These are phyloP conservation scores for Cryphonectria japonica DNA, from an alignment of 2,329 filamentous ascomycete species.

Conservation along the genomic window DNA sequence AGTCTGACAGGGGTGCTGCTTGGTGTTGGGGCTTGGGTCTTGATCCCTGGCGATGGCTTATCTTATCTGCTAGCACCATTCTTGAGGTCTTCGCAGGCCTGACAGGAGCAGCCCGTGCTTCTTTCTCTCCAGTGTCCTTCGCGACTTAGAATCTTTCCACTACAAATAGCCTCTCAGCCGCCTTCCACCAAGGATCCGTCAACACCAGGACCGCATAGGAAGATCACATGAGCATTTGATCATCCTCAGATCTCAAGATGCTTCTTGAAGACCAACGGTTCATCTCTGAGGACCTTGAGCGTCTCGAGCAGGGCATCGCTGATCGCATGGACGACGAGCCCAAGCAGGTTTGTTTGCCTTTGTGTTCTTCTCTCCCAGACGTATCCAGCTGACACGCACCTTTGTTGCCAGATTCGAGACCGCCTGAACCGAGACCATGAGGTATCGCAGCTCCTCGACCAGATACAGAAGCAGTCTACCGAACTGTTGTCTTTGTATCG, in stretches of 20 bases:
- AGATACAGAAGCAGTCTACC: constrained; percentile 84
- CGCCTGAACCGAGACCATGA: constrained; percentile 90
- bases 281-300: constrained; percentile 94
- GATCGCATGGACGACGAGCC: constrained; percentile 89
- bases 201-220: not conserved
- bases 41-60: constrained; percentile 18
- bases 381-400: constrained; percentile 30
- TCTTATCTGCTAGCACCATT: constrained; percentile 22
- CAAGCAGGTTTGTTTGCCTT: constrained; percentile 65
- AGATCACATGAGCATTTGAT: not conserved
- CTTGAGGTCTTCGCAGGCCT: constrained; percentile 9
- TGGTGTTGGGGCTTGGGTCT: not conserved
- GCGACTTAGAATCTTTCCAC: not conserved
- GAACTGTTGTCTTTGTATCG: constrained; percentile 83
- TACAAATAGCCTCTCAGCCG: not conserved
- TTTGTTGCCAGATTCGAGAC: constrained; percentile 72
- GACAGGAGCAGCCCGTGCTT: not conserved
- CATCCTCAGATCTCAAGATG: constrained; percentile 53
- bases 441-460: constrained; percentile 80
- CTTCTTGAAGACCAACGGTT: constrained; percentile 91
- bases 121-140: not conserved
- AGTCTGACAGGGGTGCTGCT: constrained; percentile 27
- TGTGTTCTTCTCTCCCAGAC: not conserved
- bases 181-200: not conserved
- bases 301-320: constrained; percentile 89